These are phyloP conservation scores for Phytophthora fragariae DNA, from an alignment of 352 stramenopile genomes.

Conservation along the genomic window DNA sequence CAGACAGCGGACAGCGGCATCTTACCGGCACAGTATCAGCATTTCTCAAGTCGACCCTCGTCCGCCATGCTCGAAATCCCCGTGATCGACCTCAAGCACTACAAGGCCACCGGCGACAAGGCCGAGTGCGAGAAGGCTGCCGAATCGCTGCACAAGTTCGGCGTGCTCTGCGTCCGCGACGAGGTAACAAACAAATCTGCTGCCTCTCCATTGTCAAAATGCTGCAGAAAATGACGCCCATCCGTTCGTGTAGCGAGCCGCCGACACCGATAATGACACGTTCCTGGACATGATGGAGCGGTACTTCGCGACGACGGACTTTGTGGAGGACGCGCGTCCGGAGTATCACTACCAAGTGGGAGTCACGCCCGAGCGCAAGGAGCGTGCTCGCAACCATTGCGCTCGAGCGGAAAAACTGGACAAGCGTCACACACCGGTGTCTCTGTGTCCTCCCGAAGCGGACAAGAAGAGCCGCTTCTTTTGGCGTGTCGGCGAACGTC, in stretches of 20 bases:
- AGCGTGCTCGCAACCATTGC: constrained; percentile 90
- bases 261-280: constrained; percentile 74
- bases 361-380: constrained; percentile 88
- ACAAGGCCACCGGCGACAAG: constrained; percentile 74
- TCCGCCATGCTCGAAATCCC: constrained; percentile 75
- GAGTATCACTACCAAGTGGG: constrained; percentile 92
- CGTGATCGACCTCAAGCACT: constrained; percentile 85
- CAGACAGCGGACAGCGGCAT: neutral
- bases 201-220: neutral
- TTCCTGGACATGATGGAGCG: constrained; percentile 95
- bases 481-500: constrained; percentile 91
- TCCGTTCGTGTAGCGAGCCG: constrained; percentile 53
- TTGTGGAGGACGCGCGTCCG: constrained; percentile 86
- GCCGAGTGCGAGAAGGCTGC: constrained; percentile 79
- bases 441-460: constrained; percentile 87
- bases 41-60: neutral
- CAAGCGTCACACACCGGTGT: constrained; percentile 74
- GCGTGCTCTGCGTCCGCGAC: constrained; percentile 85
- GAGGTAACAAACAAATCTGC: constrained; percentile 36
- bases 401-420: constrained; percentile 55
- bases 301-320: constrained; percentile 92
- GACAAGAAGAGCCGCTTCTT: constrained; percentile 96
- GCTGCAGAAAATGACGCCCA: neutral
- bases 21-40: neutral
- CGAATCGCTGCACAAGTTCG: constrained; percentile 87